phyloP scores from a whole-genome alignment of 2,329 filamentous ascomycete species.

The Endoconidiophora polonica region DNA sequence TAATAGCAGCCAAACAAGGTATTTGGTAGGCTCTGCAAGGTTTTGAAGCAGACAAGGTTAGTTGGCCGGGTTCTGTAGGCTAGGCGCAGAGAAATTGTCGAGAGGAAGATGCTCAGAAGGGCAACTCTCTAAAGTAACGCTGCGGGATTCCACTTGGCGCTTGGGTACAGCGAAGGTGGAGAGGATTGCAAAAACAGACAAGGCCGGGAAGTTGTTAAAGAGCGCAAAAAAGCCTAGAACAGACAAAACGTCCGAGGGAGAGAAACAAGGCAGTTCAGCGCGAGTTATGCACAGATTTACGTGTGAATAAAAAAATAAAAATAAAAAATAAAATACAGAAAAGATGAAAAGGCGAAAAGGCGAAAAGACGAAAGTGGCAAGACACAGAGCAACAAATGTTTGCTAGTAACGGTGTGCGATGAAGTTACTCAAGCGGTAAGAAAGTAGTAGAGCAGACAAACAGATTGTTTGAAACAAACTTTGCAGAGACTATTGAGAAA shows the following conservation, averaged over 20 bases:
- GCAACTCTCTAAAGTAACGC: no score
- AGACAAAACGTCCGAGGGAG: slow-evolving; percentile 5
- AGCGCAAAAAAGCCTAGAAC: slow-evolving; percentile 7
- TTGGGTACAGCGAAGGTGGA: slow-evolving; percentile 1
- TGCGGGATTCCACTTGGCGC: background rate
- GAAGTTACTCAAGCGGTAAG: no score
- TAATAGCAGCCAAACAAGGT: no score
- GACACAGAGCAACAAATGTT: slow-evolving; percentile 1
- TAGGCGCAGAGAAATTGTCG: background rate
- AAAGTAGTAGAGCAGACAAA: no score
- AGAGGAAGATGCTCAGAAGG: background rate
- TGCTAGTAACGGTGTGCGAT: background rate
- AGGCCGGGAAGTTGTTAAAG: slow-evolving; percentile 1
- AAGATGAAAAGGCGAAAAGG: background rate
- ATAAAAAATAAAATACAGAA: slow-evolving; percentile 3
- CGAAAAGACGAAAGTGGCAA: background rate
- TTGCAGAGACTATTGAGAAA: no score
- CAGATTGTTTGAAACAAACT: no score
- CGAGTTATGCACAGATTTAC: background rate
- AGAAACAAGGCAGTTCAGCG: background rate
- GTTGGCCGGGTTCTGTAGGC: no score
- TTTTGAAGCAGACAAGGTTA: no score
- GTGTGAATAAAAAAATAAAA: background rate
- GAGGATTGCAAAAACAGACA: slow-evolving; percentile 5
- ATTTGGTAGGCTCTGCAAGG: no score